Evolutionary conservation across 805 yeast genomes (phyloP).

Genomic region (Dipodascus geniculatus): DNA sequence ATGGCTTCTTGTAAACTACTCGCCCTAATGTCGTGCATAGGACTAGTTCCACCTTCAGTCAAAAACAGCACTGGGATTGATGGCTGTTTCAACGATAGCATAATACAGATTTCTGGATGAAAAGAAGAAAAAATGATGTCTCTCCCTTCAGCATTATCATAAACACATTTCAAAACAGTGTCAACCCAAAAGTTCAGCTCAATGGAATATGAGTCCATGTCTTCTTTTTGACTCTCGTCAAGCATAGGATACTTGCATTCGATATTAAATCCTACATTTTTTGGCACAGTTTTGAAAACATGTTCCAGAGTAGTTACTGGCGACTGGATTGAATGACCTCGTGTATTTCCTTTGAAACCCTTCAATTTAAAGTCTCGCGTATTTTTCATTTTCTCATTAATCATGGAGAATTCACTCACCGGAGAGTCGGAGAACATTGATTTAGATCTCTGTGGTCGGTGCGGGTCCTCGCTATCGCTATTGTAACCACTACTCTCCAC

Average conservation of each 20-base stretch:
- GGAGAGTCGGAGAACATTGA: slow-evolving; percentile 28
- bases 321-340: slow-evolving; percentile 85
- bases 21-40: slow-evolving; percentile 87
- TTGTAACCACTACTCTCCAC: neutral
- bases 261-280: slow-evolving; percentile 80
- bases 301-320: slow-evolving; percentile 83
- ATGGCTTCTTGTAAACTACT: slow-evolving; percentile 82
- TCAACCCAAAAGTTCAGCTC: slow-evolving; percentile 85
- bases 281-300: slow-evolving; percentile 69
- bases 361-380: slow-evolving; percentile 82
- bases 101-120: slow-evolving; percentile 84
- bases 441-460: slow-evolving; percentile 23
- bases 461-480: neutral
- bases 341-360: slow-evolving; percentile 83
- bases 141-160: slow-evolving; percentile 65
- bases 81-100: slow-evolving; percentile 85
- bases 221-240: slow-evolving; percentile 82
- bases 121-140: slow-evolving; percentile 86
- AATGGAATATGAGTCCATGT: slow-evolving; percentile 71
- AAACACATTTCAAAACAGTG: slow-evolving; percentile 68
- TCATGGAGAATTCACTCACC: slow-evolving; percentile 21
- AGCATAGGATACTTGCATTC: slow-evolving; percentile 94
- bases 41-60: slow-evolving; percentile 75
- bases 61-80: slow-evolving; percentile 81
- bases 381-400: slow-evolving; percentile 58